A percentile compares a stretch with the other conserved stretches of the same genome.
These are phyloP conservation scores for Xenosphaeropsis pyriputrescens DNA, from an alignment of 2,329 filamentous ascomycete genomes.

Conservation along the genomic window DNA sequence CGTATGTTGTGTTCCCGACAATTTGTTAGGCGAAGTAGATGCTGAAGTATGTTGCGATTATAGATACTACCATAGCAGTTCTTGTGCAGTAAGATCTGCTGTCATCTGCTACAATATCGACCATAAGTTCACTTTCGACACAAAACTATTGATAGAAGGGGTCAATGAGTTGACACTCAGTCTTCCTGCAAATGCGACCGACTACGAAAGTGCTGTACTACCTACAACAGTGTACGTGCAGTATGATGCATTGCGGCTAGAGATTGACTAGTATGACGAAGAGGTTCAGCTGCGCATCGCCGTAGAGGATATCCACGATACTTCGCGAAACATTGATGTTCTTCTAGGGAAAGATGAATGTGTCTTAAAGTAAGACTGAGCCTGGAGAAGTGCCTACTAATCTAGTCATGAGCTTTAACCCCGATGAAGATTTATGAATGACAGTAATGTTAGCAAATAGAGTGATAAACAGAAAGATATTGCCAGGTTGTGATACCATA, in stretches of 20 bases:
- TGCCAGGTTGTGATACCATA: too few relatives aligned
- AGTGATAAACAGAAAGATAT: too few relatives aligned
- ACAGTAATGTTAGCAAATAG: too few relatives aligned
- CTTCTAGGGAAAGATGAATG: too few relatives aligned
- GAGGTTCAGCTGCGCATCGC: background rate
- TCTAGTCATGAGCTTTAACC: too few relatives aligned
- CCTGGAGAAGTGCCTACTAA: too few relatives aligned
- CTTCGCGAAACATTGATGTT: too few relatives aligned
- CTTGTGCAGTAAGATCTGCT: slow-evolving; percentile 43
- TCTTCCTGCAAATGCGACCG: slow-evolving; percentile 41
- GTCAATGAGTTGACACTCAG: slow-evolving; percentile 41
- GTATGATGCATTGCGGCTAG: slow-evolving; percentile 48
- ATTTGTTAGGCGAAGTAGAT: background rate
- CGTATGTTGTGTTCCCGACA: slow-evolving; percentile 21
- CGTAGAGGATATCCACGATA: too few relatives aligned
- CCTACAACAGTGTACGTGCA: slow-evolving; percentile 43
- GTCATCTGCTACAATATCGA: slow-evolving; percentile 47
- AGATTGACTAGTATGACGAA: slow-evolving; percentile 24
- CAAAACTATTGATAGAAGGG: slow-evolving; percentile 29
- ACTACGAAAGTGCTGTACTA: slow-evolving; percentile 41
- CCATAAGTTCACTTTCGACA: slow-evolving; percentile 43
- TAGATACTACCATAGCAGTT: slow-evolving; percentile 38
- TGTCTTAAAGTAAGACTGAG: too few relatives aligned
- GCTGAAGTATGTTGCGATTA: background rate
- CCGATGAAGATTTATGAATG: too few relatives aligned